phyloP scores from a whole-genome alignment of 2,329 filamentous ascomycete genomes.

The Geosmithia flava region DNA sequence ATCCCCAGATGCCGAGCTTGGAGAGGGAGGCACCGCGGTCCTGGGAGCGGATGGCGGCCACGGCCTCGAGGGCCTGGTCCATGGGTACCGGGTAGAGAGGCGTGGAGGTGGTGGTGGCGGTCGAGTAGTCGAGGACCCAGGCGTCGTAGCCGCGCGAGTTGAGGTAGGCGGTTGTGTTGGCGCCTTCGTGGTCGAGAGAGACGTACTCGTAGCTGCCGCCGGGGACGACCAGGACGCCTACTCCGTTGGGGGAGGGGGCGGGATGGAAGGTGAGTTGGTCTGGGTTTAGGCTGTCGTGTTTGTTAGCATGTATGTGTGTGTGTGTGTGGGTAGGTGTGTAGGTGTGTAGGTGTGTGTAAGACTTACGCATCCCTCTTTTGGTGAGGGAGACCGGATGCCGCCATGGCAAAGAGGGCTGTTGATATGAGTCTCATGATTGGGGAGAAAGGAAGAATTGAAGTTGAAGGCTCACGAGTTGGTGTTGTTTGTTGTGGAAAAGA shows the following conservation, averaged over 20 bases:
- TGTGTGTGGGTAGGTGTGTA: too few relatives aligned
- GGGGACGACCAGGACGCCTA: constrained; percentile 8
- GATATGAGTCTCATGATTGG: too few relatives aligned
- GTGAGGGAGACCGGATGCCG: too few relatives aligned
- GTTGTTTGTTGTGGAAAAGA: too few relatives aligned
- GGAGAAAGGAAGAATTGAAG: too few relatives aligned
- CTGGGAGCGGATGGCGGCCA: constrained; percentile 7
- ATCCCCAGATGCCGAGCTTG: constrained; percentile 11
- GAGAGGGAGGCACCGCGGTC: too few relatives aligned
- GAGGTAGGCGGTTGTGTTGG: constrained; percentile 5
- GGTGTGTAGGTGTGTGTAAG: background rate
- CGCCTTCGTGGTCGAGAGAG: constrained; percentile 6
- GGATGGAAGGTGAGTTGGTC: constrained; percentile 3
- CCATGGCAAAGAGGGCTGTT: too few relatives aligned
- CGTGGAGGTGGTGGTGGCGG: constrained; percentile 4
- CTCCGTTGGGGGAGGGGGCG: constrained; percentile 2
- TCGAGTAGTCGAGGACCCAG: constrained; percentile 9
- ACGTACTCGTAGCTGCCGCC: constrained; percentile 7
- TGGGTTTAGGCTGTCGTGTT: background rate
- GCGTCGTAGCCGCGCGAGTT: constrained; percentile 8
- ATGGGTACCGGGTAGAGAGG: constrained; percentile 8
- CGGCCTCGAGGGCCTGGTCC: constrained; percentile 7
- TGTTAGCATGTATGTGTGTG: background rate
- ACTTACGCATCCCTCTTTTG: too few relatives aligned
- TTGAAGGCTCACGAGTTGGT: too few relatives aligned